phyloP scores from a whole-genome alignment of 163 green algal species.

The Scenedesmus sp. region DNA sequence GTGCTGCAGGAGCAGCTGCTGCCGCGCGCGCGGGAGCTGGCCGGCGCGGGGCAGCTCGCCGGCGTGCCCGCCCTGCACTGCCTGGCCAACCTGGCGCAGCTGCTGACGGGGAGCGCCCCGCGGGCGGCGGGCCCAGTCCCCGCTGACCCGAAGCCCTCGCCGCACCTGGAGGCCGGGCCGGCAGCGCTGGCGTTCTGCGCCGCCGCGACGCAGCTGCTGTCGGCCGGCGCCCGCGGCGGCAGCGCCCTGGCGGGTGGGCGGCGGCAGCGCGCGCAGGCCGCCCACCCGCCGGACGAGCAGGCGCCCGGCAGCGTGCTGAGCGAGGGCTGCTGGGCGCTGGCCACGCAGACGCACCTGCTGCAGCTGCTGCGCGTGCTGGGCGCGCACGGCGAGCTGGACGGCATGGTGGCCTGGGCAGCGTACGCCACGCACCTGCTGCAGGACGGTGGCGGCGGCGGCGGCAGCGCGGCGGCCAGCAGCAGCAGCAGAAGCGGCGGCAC shows the following conservation, averaged over 20 bases:
- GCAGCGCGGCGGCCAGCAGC: not conserved
- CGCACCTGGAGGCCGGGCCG: not conserved
- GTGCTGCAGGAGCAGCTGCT: slow-evolving; percentile 34
- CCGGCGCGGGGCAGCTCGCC: not conserved
- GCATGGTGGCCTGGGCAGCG: slow-evolving; percentile 14
- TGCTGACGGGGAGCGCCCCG: slow-evolving; percentile 21
- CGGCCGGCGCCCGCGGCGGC: not conserved
- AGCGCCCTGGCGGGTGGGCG: not conserved
- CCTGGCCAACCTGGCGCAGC: slow-evolving; percentile 32
- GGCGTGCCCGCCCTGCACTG: slow-evolving; percentile 28
- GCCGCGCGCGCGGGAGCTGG: not conserved
- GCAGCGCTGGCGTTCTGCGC: slow-evolving; percentile 8
- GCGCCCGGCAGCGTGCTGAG: not conserved
- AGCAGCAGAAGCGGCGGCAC: not conserved
- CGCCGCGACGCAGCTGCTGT: slow-evolving; percentile 20
- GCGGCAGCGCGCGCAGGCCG: not conserved
- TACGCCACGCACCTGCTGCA: slow-evolving; percentile 34
- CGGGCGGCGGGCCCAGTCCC: not conserved
- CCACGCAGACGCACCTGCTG: slow-evolving; percentile 23
- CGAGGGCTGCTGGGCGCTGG: slow-evolving; percentile 18
- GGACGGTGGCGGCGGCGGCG: not conserved
- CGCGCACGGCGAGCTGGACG: not conserved
- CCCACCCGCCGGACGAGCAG: not conserved
- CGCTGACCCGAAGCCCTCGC: too few relatives aligned
- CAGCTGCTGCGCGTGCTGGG: slow-evolving; percentile 35